Evolutionary conservation across 2,329 filamentous ascomycete genomes (phyloP).

Genomic region (Aspergillus versicolor): DNA sequence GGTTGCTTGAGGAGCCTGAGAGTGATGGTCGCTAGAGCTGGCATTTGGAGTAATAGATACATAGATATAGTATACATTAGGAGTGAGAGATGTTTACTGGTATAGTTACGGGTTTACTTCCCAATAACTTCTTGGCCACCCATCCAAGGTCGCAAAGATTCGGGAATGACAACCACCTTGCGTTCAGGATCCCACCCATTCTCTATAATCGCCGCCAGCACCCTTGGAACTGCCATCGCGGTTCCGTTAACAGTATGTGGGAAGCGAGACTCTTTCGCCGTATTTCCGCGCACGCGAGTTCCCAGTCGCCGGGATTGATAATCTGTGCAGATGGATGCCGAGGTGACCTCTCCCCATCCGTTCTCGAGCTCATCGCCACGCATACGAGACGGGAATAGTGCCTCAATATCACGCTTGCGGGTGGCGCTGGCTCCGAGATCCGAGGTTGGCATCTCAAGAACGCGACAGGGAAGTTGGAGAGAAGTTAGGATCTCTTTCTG

Average conservation of each 20-base stretch:
- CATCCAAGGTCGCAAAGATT: conserved; percentile 82
- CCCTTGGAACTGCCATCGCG: conserved; percentile 83
- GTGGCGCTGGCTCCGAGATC: conserved; percentile 87
- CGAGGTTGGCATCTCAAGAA: conserved; percentile 86
- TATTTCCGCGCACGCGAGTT: conserved; percentile 64
- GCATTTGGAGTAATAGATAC: neutral
- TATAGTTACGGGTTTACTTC: conserved; percentile 2
- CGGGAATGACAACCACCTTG: conserved; percentile 70
- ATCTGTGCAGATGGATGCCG: conserved; percentile 86
- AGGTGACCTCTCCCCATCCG: conserved; percentile 93
- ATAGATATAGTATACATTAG: neutral
- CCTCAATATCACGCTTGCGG: conserved; percentile 90
- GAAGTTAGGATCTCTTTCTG: conserved; percentile 78
- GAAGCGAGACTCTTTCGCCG: conserved; percentile 58
- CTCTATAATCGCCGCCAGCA: conserved; percentile 85
- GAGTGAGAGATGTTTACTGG: too few relatives aligned
- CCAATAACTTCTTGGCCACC: conserved; percentile 68
- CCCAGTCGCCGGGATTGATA: conserved; percentile 84
- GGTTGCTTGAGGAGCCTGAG: neutral
- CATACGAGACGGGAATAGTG: conserved; percentile 80
- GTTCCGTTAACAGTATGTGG: conserved; percentile 94
- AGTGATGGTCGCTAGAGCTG: neutral
- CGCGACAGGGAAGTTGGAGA: conserved; percentile 78
- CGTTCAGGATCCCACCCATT: conserved; percentile 78
- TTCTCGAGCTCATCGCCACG: conserved; percentile 45